Percentiles rank a stretch among this genome's conserved stretches.
Evolutionary conservation across 306 rosid species (phyloP).

Genomic region (Medicago ruthenica): DNA sequence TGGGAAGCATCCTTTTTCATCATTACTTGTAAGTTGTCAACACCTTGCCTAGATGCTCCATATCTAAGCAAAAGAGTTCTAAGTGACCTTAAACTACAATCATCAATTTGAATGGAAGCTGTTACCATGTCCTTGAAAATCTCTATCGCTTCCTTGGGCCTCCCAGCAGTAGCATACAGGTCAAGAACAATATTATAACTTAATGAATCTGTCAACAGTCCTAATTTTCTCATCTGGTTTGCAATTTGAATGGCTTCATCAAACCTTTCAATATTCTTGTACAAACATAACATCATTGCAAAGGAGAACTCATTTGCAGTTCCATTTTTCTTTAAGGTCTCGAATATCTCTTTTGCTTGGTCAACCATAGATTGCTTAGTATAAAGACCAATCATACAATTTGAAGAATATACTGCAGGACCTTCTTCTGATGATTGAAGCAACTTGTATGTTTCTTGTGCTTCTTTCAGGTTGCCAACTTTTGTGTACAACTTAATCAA

Average conservation of each 20-base stretch:
- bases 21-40: constrained; percentile 64
- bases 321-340: constrained; percentile 61
- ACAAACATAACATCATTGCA: constrained; percentile 85
- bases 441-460: constrained; percentile 72
- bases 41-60: constrained; percentile 77
- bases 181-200: constrained; percentile 78
- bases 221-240: constrained; percentile 68
- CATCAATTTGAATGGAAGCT: constrained; percentile 61
- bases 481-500: constrained; percentile 86
- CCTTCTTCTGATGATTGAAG: constrained; percentile 70
- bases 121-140: constrained; percentile 66
- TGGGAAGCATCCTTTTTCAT: constrained; percentile 56
- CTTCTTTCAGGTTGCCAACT: constrained; percentile 74
- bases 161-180: constrained; percentile 73
- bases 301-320: constrained; percentile 84
- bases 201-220: constrained; percentile 60
- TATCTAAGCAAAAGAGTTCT: constrained; percentile 68
- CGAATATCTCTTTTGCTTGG: constrained; percentile 73
- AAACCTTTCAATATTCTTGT: constrained; percentile 68
- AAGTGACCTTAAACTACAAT: constrained; percentile 69
- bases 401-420: constrained; percentile 71
- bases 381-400: constrained; percentile 87
- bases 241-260: constrained; percentile 76
- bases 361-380: constrained; percentile 71
- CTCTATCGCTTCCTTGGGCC: constrained; percentile 67